Base-by-base conservation (phyloP, 164 flowering plant species). In the Brasenia schreberi region DNA sequence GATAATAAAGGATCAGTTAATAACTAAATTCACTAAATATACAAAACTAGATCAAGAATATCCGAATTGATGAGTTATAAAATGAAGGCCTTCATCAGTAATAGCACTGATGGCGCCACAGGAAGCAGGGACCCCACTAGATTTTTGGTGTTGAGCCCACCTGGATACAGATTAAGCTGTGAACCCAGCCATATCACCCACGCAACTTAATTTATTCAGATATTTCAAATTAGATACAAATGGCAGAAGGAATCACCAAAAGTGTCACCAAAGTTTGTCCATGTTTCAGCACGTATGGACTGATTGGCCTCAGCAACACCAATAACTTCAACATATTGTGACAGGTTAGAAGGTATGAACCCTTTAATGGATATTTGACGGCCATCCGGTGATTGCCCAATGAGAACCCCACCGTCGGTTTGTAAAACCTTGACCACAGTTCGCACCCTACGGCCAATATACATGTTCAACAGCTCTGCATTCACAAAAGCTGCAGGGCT, bases 401-500 rank as follows among this genome's bases (percentile, higher is more conserved):
- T 45, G 4, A 87, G 74, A 60, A 66, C 73, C 52, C 85, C 88
- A 66, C 77, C 81, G 70, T 84, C 92, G n/a, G 76, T 63, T n/a
- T 79, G 80, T 42, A 81, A 5, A 71, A 87, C 90, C 81, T 85
- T 88, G 76, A 91, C 73, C 70, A 89, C 84, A 5, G 94, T 76
- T 23, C 95, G 81, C 67, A 94, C 96, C 70, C 74, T 78, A 70
- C 82, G 74, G 18, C 97, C 93, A 1, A 84, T 78, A 71, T 83
- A 77, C 84, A 78, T 52, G 17, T 80, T 80, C 65, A 94, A 76
- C 43, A 89, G 78, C 69, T 79, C 96, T 14, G 74, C 88, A 76
- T 93, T 93, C 56, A 87, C 97, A 72, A 93, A 82, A 60, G 75
- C 94, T 27, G 97, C 85, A 66, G 98, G 96, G 64, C 71, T 88